A percentile compares a stretch with the other conserved stretches of the same genome.
Evolutionary conservation across 306 rosid genomes (phyloP).

Genomic region (Vigna mungo): DNA sequence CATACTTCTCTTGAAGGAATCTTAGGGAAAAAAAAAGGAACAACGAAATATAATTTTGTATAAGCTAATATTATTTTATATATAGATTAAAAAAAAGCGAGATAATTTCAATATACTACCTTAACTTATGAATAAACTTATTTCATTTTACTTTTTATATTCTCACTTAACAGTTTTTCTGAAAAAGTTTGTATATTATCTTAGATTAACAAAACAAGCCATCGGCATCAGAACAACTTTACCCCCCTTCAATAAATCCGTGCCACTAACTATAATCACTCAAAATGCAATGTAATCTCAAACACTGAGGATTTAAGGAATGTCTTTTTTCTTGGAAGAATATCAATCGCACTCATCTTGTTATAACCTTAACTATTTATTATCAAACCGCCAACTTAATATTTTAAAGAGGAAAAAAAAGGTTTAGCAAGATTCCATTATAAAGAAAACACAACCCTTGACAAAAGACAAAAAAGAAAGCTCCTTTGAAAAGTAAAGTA

Average conservation of each 20-base stretch:
- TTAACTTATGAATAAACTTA: too few relatives aligned
- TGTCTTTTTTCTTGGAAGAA: background rate
- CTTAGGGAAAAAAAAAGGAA: too few relatives aligned
- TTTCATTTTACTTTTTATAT: too few relatives aligned
- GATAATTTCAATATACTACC: too few relatives aligned
- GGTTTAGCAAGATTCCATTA: background rate
- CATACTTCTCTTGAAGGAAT: too few relatives aligned
- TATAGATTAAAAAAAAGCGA: too few relatives aligned
- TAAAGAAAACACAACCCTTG: background rate
- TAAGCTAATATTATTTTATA: too few relatives aligned
- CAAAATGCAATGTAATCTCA: background rate
- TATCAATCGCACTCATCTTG: background rate
- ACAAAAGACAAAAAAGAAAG: background rate
- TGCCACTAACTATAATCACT: background rate
- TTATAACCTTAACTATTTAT: background rate
- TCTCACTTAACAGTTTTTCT: too few relatives aligned
- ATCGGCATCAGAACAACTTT: background rate
- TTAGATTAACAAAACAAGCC: too few relatives aligned
- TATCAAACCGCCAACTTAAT: background rate
- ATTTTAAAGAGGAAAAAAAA: background rate
- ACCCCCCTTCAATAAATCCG: background rate
- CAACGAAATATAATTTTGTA: too few relatives aligned
- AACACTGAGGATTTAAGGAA: background rate
- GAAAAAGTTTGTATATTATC: too few relatives aligned
- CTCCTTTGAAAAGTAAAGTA: background rate